A percentile compares a stretch with the other conserved stretches of the same genome.
These are phyloP conservation scores for Sporothrix luriei DNA, from an alignment of 2,329 filamentous ascomycete genomes.

Conservation along the genomic window DNA sequence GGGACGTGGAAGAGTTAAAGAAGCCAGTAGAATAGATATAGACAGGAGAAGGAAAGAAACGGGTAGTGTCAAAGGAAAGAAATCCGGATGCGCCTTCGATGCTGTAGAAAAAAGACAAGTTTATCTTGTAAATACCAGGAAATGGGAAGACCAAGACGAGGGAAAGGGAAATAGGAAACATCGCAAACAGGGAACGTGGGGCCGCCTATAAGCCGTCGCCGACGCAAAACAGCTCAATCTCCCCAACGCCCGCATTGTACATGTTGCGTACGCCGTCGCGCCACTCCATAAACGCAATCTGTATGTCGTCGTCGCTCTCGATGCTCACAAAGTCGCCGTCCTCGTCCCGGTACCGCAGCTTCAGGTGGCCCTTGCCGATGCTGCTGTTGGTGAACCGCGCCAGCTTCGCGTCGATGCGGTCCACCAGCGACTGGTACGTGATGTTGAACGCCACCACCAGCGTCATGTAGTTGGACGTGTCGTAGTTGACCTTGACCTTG, in stretches of 20 bases:
- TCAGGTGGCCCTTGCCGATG: constrained; percentile 78
- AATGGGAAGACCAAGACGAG: background rate
- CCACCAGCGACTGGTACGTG: constrained; percentile 87
- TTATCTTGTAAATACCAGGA: constrained; percentile 22
- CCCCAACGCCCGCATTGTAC: constrained; percentile 72
- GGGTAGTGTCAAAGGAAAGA: constrained; percentile 26
- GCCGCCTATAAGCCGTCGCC: constrained; percentile 43
- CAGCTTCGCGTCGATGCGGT: constrained; percentile 94
- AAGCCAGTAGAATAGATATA: background rate
- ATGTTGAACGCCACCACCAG: constrained; percentile 97
- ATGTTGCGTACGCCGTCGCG: constrained; percentile 65
- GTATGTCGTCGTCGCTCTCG: constrained; percentile 92
- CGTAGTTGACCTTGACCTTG: constrained; percentile 93
- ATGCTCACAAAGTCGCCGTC: constrained; percentile 94
- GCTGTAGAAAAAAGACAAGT: constrained; percentile 21
- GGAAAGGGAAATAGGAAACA: background rate
- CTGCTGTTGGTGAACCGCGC: constrained; percentile 82
- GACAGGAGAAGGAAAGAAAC: background rate
- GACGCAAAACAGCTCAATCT: constrained; percentile 85
- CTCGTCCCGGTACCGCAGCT: constrained; percentile 86
- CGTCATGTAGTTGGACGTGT: constrained; percentile 82
- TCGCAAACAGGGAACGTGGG: background rate
- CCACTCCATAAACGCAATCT: constrained; percentile 94
- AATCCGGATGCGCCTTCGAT: constrained; percentile 31
- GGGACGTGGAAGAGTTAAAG: constrained; percentile 5